phyloP scores from a whole-genome alignment of 75 land plant genomes.

The Pinus taeda region DNA sequence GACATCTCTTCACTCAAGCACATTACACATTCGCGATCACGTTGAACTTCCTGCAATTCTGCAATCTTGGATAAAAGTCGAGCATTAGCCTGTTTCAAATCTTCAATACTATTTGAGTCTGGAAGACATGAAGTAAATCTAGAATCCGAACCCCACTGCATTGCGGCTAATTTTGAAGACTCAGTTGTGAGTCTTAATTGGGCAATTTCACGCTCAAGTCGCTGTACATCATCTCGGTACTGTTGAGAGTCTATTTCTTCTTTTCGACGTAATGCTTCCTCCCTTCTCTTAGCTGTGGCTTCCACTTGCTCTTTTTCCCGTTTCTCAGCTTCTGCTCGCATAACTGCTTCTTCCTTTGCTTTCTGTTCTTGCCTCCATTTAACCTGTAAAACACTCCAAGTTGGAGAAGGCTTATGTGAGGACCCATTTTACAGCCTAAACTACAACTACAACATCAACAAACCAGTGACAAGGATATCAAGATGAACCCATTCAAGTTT shows the following conservation, averaged over 20 bases:
- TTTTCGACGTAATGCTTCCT: slow-evolving; percentile 44
- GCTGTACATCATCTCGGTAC: slow-evolving; percentile 58
- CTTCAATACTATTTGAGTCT: slow-evolving; percentile 9
- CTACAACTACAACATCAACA: not conserved
- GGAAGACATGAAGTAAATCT: slow-evolving; percentile 22
- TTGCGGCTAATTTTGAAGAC: slow-evolving; percentile 61
- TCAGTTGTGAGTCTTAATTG: slow-evolving; percentile 58
- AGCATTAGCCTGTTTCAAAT: slow-evolving; percentile 18
- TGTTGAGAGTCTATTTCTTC: slow-evolving; percentile 63
- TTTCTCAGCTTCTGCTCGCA: slow-evolving; percentile 48
- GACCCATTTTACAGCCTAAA: not conserved
- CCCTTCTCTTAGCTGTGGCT: slow-evolving; percentile 54
- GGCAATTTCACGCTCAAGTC: slow-evolving; percentile 65
- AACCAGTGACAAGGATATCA: not conserved
- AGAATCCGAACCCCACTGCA: slow-evolving; percentile 45
- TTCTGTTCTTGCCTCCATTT: slow-evolving; percentile 74
- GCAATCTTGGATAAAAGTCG: slow-evolving; percentile 23
- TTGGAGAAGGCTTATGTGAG: not conserved
- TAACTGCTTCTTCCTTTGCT: slow-evolving; percentile 59
- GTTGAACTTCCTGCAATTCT: slow-evolving; percentile 46
- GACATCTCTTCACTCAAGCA: slow-evolving; percentile 97
- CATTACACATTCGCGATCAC: slow-evolving; percentile 96
- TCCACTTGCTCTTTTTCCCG: slow-evolving; percentile 74
- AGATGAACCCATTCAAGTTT: not conserved
- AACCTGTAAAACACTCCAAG: slow-evolving; percentile 40